phyloP scores from a whole-genome alignment of 345 rosid genomes.

The Eutrema heterophyllum region DNA sequence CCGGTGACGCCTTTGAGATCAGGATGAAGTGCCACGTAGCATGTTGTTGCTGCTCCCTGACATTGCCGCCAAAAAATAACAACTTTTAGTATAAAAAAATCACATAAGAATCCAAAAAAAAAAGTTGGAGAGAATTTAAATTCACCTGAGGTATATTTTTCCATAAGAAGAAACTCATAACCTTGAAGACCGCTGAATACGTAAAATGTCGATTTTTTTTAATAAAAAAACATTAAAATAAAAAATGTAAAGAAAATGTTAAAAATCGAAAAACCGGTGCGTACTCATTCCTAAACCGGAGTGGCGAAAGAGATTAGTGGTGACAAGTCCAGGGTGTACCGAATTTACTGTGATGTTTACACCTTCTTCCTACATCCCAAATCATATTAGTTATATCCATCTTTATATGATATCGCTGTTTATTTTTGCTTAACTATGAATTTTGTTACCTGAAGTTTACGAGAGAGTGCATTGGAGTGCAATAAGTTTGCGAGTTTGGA shows the following conservation, averaged over 20 bases:
- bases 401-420: not conserved
- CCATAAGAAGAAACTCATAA: constrained; percentile 58
- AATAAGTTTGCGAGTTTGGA: constrained; percentile 83
- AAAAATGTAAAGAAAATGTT: not conserved
- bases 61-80: constrained; percentile 36
- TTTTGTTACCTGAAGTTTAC: constrained; percentile 54
- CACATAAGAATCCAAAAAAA: not conserved
- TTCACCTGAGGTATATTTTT: constrained; percentile 84
- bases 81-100: too few relatives aligned
- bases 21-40: constrained; percentile 85
- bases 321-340: constrained; percentile 83
- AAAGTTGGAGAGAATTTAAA: not conserved
- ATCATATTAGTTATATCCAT: not conserved
- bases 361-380: constrained; percentile 59
- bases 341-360: constrained; percentile 71
- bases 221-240: not conserved
- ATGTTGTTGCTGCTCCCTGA: constrained; percentile 95
- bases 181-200: constrained; percentile 49
- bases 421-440: not conserved
- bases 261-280: not conserved
- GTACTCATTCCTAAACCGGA: constrained; percentile 35
- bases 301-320: constrained; percentile 71
- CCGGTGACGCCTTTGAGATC: constrained; percentile 57
- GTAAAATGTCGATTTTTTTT: not conserved
- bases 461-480: constrained; percentile 82